Base-by-base conservation (phyloP, 2,329 filamentous ascomycete species). In the Nemania abortiva region DNA sequence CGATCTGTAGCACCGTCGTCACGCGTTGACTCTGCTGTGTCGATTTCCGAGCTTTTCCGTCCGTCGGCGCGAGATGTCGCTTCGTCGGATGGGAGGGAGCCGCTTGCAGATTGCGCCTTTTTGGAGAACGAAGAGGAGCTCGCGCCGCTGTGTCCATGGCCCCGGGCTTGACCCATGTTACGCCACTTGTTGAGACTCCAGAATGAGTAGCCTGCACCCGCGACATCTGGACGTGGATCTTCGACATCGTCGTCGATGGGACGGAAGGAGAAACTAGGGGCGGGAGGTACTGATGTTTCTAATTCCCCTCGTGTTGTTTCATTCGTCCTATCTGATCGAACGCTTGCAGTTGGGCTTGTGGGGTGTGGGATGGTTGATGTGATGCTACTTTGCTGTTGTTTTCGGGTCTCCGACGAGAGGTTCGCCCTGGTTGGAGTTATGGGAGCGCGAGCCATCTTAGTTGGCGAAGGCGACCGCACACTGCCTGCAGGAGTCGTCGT, bases 111-210 rank as follows among this genome's bases (percentile, higher is more conserved):
- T 29, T 72, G 70, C 13, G 66, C 63, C 47, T 74, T 72, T 47
- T 55, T 65, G 3, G 70, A 61, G 15, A 45, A 11, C 10, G 62
- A 59, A 24, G 61, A 37, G 15, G 59, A 42, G 50, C 20, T 31
- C n/a, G 27, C 31, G 29, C 29, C 47, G 15, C 60, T 13, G 13
- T 62, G 31, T 2, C 42, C 53, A 24, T 27, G 27, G 10, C 22
- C 50, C 1, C 63, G 72, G 1, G 60, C 34, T 24, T 72, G 73
- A 47, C 68, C 61, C n/a, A 72, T 70, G n/a, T 70, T 74, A n/a
- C 82, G 83, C 88, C 87, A 89, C 24, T 85, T 82, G 42, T 83
- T 84, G 22, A 88, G 75, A 68, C 87, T 89, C 88, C 88, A 90
- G 75, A 90, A 90, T 10, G 83, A 82, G 56, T 82, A 83, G 56